Evolutionary conservation across 768 basidiomycete species (phyloP), one percentile per base, ranked within the genome.

Genomic region (Mycena indigotica): DNA sequence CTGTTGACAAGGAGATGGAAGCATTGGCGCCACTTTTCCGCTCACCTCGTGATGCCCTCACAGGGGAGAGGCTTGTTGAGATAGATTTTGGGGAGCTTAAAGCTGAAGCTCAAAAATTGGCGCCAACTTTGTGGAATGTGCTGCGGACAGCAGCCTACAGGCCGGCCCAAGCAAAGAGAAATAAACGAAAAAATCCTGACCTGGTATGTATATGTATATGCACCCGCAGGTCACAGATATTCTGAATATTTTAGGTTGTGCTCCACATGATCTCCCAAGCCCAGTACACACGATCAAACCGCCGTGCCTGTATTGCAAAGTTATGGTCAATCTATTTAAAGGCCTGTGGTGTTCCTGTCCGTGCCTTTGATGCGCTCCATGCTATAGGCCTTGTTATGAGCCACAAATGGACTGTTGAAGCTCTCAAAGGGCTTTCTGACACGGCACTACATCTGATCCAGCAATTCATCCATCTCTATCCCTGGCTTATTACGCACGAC

Each of bases 251-350:
- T 3, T 24, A 56, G 55, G 49, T 51, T n/a, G 39, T 56, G 1
- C 28, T 56, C 2, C n/a, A 41, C n/a, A 51, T 56, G 1, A 24
- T 56, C 15, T 65, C 62, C 1, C 65, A 65, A 35, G 24, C 10
- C 1, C 60, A 64, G 23, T 63, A 67, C 39, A 61, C 60, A 17
- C 60, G 57, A 15, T 62, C 63, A 0, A 50, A 65, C 26, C 56
- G 40, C 3, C 52, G 53, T 17, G 58, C 56, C 5, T 41, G 50
- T 3, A 30, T 63, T 13, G 16, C 64, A 5, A 65, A 65, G 30
- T 21, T 67, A 2, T 65, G 58, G 64, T 30, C 62, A 0, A 40
- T 65, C 16, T 67, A 65, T 50, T 29, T 67, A 4, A 63, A 65
- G 40, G 58, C 59, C 25, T 64, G 64, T 53, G 62, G 65, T n/a